Evolutionary conservation across 768 basidiomycete genomes (phyloP).

Genomic region (Mycena haematopus): DNA sequence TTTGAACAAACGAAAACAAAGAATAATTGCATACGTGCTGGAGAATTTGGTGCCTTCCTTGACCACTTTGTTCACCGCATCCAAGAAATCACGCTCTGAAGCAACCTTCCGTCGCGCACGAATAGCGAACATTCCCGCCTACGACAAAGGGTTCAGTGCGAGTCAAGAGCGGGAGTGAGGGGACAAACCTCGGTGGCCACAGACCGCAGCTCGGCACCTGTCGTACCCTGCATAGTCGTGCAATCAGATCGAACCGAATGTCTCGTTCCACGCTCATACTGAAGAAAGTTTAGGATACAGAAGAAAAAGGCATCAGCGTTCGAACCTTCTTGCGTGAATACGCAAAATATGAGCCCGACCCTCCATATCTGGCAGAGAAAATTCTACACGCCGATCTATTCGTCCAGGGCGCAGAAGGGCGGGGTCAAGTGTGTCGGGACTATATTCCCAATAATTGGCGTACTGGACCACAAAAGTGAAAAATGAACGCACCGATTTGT

Average conservation of each 20-base stretch:
- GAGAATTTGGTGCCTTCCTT: conserved; percentile 98
- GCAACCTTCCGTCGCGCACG: conserved; percentile 95
- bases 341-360: conserved; percentile 96
- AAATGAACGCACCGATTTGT: conserved; percentile 80
- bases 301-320: not conserved
- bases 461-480: not conserved
- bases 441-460: conserved; percentile 46
- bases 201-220: conserved; percentile 96
- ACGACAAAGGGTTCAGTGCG: not conserved
- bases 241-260: conserved; percentile 97
- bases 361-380: conserved; percentile 92
- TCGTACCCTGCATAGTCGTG: conserved; percentile 97
- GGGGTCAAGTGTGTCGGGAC: conserved; percentile 95
- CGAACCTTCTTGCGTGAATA: conserved; percentile 93
- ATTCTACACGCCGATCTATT: conserved; percentile 96
- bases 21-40: conserved; percentile 73
- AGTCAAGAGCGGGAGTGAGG: conserved; percentile 7
- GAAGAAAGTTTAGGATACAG: conserved; percentile 17
- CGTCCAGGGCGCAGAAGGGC: conserved; percentile 95
- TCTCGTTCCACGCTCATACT: conserved; percentile 98
- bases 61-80: conserved; percentile 98
- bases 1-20: conserved; percentile 13
- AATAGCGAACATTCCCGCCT: conserved; percentile 99
- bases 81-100: conserved; percentile 96
- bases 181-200: conserved; percentile 89